phyloP scores from a whole-genome alignment of 2,329 filamentous ascomycete genomes.

The Calonectria naviculata region DNA sequence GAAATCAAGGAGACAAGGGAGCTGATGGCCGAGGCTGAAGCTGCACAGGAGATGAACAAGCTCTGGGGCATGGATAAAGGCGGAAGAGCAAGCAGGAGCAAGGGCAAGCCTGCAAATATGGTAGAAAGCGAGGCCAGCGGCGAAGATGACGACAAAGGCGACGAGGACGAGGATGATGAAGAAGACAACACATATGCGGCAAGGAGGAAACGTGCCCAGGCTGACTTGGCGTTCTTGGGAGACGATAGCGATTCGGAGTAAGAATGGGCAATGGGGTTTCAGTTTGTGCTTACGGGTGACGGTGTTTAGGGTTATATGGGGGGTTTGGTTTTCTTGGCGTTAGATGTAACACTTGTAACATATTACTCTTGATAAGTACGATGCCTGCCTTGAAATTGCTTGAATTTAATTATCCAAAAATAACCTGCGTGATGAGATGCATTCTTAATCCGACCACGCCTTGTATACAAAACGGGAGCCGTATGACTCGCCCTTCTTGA shows the following conservation, averaged over 20 bases:
- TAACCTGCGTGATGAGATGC: background rate
- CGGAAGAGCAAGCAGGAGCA: constrained; percentile 55
- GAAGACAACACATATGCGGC: constrained; percentile 52
- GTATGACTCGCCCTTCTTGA: constrained; percentile 88
- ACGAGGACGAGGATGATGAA: constrained; percentile 40
- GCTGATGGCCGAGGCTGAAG: constrained; percentile 84
- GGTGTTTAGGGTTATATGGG: background rate
- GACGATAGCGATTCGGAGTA: constrained; percentile 75
- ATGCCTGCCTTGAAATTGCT: background rate
- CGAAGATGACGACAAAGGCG: constrained; percentile 40
- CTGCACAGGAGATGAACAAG: constrained; percentile 83
- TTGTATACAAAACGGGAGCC: constrained; percentile 86
- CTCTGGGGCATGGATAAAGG: constrained; percentile 73
- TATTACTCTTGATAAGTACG: background rate
- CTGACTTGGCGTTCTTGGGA: constrained; percentile 73
- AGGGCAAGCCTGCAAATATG: constrained; percentile 42
- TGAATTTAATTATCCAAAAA: background rate
- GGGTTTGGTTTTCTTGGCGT: background rate
- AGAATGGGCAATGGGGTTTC: background rate
- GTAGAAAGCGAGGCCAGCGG: constrained; percentile 46
- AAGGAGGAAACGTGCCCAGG: constrained; percentile 59
- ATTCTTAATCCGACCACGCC: constrained; percentile 78
- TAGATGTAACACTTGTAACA: background rate
- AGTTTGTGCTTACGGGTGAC: constrained; percentile 8
- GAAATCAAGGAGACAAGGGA: constrained; percentile 91